Evolutionary conservation across 805 yeast species (phyloP), one percentile per base, ranked within the genome.

Genomic region (Candida parachauliodes): DNA sequence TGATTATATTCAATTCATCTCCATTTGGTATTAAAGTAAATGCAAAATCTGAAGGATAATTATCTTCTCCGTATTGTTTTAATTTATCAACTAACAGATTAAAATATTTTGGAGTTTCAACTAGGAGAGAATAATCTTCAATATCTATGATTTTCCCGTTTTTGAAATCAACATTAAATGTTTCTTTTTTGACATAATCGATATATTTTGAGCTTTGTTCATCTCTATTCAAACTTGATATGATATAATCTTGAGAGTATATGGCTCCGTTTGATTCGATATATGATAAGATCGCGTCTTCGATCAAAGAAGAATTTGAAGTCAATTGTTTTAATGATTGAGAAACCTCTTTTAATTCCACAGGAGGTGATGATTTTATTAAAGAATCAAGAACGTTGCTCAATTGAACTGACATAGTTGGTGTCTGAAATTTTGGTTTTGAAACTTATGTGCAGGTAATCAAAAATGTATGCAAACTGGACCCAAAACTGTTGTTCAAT

Each of bases 21-120:
- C 48, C 59, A 19, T 31, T 20, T 1, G 76, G 76, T 25, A 73
- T 57, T 3, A 74, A 62, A 8, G 70, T 54, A 18, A 60, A 68
- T n/a, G 70, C 71, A 51, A 57, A 72, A 9, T 56, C 53, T 4
- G 81, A 76, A 2, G 91, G 87, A 54, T 73, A 91, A 50, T 84
- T 87, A 37, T 76, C 79, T 3, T 60, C 54, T 1, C 82, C 77
- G 54, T 89, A 89, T 17, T 43, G 48, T 36, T 60, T 60, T 31
- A 82, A 62, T 19, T 42, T 40, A 9, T 48, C 42, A 19, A 57
- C 62, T 37, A 65, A 54, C 18, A 49, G 46, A 16, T 62, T 49
- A 39, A 46, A 65, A 37, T 54, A 57, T 6, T 29, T 21, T 1
- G 70, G 70, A 39, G 57, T 57, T 2, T 45, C 45, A 6, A 32